These are phyloP conservation scores for Zychaea mexicana DNA, from an alignment of 371 early-diverging fungal genomes.

Conservation along the genomic window DNA sequence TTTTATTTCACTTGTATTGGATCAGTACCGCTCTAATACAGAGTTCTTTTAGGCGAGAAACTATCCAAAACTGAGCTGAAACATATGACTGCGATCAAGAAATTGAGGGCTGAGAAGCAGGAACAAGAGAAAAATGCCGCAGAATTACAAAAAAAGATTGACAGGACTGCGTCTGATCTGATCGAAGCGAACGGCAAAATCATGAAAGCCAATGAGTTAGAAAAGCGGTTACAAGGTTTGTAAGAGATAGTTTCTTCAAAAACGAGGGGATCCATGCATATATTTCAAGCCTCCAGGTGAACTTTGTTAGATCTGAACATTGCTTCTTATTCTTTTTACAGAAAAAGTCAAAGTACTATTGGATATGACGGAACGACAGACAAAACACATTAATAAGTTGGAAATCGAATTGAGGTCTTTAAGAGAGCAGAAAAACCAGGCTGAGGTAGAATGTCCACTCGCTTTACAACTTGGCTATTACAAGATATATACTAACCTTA, in stretches of 20 bases:
- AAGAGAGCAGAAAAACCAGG: constrained; percentile 7
- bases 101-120: constrained; percentile 65
- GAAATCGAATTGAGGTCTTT: constrained; percentile 7
- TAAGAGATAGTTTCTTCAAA: too few species aligned
- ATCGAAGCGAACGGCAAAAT: constrained; percentile 59
- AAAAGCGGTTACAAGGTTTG: constrained; percentile 58
- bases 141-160: constrained; percentile 67
- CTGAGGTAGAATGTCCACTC: constrained; percentile 6
- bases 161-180: constrained; percentile 47
- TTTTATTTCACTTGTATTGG: background rate
- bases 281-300: too few species aligned
- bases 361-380: constrained; percentile 64
- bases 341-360: constrained; percentile 56
- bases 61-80: constrained; percentile 82
- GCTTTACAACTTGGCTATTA: background rate
- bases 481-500: background rate
- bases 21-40: too few species aligned
- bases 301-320: too few species aligned
- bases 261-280: too few species aligned
- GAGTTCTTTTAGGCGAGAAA: constrained; percentile 65
- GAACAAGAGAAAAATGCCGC: constrained; percentile 62
- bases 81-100: constrained; percentile 71
- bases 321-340: background rate
- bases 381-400: constrained; percentile 56
- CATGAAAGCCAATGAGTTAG: constrained; percentile 46